A percentile compares a stretch with the other conserved stretches of the same genome.
These are phyloP conservation scores for Eucalyptus lansdowneana DNA, from an alignment of 345 rosid species.

Conservation along the genomic window DNA sequence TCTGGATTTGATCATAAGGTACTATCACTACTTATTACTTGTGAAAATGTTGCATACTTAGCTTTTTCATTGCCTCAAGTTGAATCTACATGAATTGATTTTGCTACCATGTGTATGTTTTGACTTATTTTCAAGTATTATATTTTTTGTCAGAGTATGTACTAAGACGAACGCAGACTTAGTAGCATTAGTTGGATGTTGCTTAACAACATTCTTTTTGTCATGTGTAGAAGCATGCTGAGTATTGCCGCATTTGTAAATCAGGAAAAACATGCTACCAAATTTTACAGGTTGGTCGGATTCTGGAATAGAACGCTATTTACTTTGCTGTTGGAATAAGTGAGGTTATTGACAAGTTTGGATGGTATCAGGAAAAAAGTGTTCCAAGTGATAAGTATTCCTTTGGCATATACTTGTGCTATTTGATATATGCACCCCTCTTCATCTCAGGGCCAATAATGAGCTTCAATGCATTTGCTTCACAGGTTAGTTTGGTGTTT, in stretches of 20 bases:
- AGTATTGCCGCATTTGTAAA: conserved; percentile 43
- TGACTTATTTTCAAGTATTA: neutral
- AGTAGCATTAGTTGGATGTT: neutral
- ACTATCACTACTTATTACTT: neutral
- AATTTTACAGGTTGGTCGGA: conserved; percentile 32
- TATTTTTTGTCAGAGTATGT: neutral
- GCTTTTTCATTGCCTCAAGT: neutral
- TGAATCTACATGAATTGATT: neutral
- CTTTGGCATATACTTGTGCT: conserved; percentile 51
- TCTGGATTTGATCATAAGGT: conserved; percentile 70
- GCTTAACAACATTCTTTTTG: neutral
- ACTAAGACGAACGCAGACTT: neutral
- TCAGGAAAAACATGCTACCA: conserved; percentile 50
- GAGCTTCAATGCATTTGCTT: conserved; percentile 86
- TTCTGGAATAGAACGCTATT: neutral
- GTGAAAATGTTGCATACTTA: neutral
- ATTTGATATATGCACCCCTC: conserved; percentile 84
- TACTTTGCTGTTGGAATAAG: neutral
- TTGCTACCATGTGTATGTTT: neutral
- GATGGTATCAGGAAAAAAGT: conserved; percentile 48
- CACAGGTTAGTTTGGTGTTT: conserved; percentile 52
- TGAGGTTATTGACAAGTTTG: neutral
- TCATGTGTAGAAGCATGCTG: conserved; percentile 42
- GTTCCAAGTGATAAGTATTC: conserved; percentile 19
- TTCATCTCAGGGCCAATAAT: conserved; percentile 88